Evolutionary conservation across 75 land plant species (phyloP).

Genomic region (Pseudotsuga menziesii): DNA sequence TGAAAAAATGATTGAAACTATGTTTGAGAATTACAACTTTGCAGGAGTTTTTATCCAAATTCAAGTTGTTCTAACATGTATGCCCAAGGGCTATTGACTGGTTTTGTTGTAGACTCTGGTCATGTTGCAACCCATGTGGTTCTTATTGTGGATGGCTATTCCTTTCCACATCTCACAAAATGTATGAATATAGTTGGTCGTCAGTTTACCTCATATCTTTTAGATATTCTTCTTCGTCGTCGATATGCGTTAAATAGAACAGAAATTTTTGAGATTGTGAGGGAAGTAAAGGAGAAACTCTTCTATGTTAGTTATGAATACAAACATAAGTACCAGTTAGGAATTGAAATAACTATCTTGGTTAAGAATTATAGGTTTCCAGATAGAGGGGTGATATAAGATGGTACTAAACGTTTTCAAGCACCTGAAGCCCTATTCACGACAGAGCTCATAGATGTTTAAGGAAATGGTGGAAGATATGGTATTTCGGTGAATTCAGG

Average conservation of each 20-base stretch:
- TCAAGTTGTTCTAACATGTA: conserved; percentile 94
- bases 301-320: conserved; percentile 96
- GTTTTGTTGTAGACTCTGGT: conserved; percentile 96
- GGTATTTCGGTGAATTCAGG: conserved; percentile 95
- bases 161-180: conserved; percentile 98
- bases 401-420: no score
- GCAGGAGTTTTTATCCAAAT: conserved; percentile 90
- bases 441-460: no score
- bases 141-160: conserved; percentile 98
- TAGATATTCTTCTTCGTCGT: conserved; percentile 87
- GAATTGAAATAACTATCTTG: conserved; percentile 95
- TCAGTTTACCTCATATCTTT: conserved; percentile 96
- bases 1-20: conserved; percentile 91
- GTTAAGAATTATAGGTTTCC: conserved; percentile 94
- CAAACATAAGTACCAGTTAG: conserved; percentile 92
- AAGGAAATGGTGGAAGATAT: conserved; percentile 99
- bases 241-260: conserved; percentile 94
- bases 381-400: no score
- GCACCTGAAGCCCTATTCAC: no score
- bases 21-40: conserved; percentile 98
- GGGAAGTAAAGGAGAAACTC: conserved; percentile 96
- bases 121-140: conserved; percentile 99
- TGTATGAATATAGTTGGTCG: conserved; percentile 99
- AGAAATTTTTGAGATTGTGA: conserved; percentile 93
- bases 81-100: conserved; percentile 98